These are phyloP conservation scores for Chrysanthemum seticuspe DNA, from an alignment of 129 eudicot genomes.

Conservation along the genomic window DNA sequence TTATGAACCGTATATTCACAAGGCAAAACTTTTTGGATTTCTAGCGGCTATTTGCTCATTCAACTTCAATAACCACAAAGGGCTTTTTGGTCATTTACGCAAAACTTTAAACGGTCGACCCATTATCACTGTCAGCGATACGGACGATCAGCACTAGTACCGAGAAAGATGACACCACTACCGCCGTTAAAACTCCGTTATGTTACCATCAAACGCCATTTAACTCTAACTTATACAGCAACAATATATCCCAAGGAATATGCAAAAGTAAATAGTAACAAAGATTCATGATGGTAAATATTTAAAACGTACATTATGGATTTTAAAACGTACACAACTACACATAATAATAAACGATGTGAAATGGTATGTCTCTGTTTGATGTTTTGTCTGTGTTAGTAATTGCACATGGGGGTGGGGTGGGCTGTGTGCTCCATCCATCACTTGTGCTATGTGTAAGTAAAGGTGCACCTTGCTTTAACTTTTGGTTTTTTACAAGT, in stretches of 20 bases:
- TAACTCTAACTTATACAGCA: too few relatives aligned
- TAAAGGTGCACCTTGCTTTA: not conserved
- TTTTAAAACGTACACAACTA: not conserved
- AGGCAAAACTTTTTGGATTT: too few relatives aligned
- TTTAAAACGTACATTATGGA: not conserved
- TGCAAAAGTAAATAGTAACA: too few relatives aligned
- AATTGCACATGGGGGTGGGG: conserved; percentile 23
- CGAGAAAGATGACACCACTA: not conserved
- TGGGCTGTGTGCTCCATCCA: not conserved
- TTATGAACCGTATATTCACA: too few relatives aligned
- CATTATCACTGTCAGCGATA: not conserved
- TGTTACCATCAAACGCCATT: not conserved
- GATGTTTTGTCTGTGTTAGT: conserved; percentile 19
- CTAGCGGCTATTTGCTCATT: too few relatives aligned
- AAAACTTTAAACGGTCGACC: too few relatives aligned
- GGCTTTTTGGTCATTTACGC: too few relatives aligned
- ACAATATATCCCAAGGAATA: too few relatives aligned
- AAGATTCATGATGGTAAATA: not conserved
- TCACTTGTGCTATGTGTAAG: conserved; percentile 5
- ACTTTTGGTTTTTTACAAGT: not conserved
- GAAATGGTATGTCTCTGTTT: conserved; percentile 19
- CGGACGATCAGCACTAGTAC: conserved; percentile 1
- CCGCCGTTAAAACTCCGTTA: not conserved
- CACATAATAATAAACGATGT: conserved; percentile 3
- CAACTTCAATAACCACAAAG: too few relatives aligned